A percentile compares a stretch with the other conserved stretches of the same genome.
Conservation (phyloP, 2,329 filamentous ascomycete species). For the Tolypocladium paradoxum region DNA sequence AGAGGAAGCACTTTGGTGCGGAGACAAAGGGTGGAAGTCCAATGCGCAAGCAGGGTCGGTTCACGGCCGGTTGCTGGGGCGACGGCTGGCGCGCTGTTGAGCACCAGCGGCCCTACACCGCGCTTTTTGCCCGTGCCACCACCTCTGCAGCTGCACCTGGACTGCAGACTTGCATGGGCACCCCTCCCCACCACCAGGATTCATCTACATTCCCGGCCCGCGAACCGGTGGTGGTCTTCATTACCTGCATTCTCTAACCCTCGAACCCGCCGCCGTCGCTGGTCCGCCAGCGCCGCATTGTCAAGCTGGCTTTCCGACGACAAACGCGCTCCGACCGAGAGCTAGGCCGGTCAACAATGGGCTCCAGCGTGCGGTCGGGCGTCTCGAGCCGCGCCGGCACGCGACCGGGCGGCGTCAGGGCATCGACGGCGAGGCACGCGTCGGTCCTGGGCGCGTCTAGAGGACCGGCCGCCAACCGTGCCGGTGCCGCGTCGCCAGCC, state of each 20-base stretch:
- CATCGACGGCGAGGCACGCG: conserved; percentile 12
- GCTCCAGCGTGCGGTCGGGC: conserved; percentile 16
- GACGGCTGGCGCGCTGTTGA: background rate
- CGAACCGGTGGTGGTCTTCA: background rate
- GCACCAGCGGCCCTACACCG: too few relatives aligned
- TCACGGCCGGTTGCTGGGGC: background rate
- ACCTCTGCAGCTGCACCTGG: too few relatives aligned
- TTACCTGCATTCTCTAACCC: background rate
- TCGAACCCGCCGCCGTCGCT: background rate
- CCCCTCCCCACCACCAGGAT: too few relatives aligned
- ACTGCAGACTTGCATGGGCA: too few relatives aligned
- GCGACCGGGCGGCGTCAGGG: conserved; percentile 11
- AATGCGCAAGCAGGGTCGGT: too few relatives aligned
- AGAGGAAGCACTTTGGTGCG: too few relatives aligned
- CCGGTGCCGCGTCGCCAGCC: conserved; percentile 54
- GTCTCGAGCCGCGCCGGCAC: conserved; percentile 13
- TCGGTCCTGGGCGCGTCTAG: conserved; percentile 9
- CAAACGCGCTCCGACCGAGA: conserved; percentile 27
- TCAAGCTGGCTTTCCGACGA: conserved; percentile 22
- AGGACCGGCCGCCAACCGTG: conserved; percentile 11
- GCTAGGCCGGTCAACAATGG: conserved; percentile 22
- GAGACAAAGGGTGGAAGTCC: too few relatives aligned
- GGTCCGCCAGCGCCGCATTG: conserved; percentile 9
- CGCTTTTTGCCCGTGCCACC: too few relatives aligned
- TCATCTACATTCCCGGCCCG: background rate